Base-by-base conservation (phyloP, 345 rosid species). In the Bruguiera sexangula region DNA sequence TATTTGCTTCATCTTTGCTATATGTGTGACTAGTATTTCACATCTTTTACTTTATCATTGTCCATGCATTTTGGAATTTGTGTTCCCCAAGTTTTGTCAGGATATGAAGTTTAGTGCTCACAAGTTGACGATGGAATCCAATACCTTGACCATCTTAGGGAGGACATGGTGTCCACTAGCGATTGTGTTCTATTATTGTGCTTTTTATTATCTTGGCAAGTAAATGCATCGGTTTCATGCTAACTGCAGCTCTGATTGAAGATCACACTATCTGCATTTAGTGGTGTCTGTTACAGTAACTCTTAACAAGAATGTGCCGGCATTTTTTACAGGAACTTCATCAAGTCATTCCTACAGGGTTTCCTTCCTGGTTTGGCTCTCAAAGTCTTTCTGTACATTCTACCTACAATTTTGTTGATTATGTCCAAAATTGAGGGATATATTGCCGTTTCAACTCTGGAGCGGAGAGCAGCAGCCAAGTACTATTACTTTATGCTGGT, bases 361-460 rank as follows among this genome's bases (percentile, higher is more conserved):
- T 95, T 92, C 74, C 94, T 95, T 54, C 99, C 99, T 0, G 98
- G 98, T 74, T 89, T 95, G 27, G 98, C 96, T 63, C 88, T 95
- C 58, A 92, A 95, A 81, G 80, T 92, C 62, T 95, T 95, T 79
- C 59, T 95, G 77, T 86, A 69, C 75, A 72, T 92, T 70, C 96
- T 95, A 36, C 98, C 97, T 0, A 73, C 88, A 0, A 65, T 95
- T 69, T 72, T 92, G 78, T 83, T 95, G 86, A 63, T 95, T 59
- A 92, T 95, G 99, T 95, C 99, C 1, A 92, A 95, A 83, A 85
- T 95, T 50, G 98, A 95, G 77, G 99, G 98, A 65, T 89, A 87
- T 71, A 90, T 90, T 50, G 87, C 98, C 9, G 46, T 81, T 59
- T 95, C 99, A 37, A 82, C 82, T 54, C 85, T 95, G 34, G 99